Percentiles rank a stretch among this genome's conserved stretches.
Conservation (phyloP, 1,139 yeast species). For the Saccharomyces hybrid region DNA sequence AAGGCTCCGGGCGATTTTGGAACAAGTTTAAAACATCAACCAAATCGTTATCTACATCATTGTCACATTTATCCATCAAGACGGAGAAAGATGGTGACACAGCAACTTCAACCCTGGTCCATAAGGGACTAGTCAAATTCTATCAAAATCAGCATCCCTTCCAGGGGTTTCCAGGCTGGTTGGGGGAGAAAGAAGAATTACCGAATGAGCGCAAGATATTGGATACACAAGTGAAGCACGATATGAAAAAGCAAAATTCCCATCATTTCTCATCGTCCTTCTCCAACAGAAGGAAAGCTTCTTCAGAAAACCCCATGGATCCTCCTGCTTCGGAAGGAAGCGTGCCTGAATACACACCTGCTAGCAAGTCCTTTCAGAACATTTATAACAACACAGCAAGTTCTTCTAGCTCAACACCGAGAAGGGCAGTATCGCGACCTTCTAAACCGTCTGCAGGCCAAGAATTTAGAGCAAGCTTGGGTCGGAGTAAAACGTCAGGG, state of each 20-base stretch:
- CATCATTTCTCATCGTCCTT: slow-evolving; percentile 1
- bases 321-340: background rate
- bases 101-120: slow-evolving; percentile 33
- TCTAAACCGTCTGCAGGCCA: slow-evolving; percentile 2
- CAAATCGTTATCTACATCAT: slow-evolving; percentile 26
- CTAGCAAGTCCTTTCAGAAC: slow-evolving; percentile 20
- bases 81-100: slow-evolving; percentile 36
- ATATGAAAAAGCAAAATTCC: slow-evolving; percentile 3
- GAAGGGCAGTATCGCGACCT: background rate
- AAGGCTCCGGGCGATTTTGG: slow-evolving; percentile 26
- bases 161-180: slow-evolving; percentile 37
- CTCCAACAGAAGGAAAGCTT: background rate
- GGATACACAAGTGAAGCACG: slow-evolving; percentile 15
- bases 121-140: slow-evolving; percentile 34
- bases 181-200: slow-evolving; percentile 33
- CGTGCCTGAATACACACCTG: slow-evolving; percentile 5
- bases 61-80: slow-evolving; percentile 26
- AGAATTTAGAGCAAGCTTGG: background rate
- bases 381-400: slow-evolving; percentile 13
- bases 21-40: slow-evolving; percentile 29
- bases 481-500: background rate
- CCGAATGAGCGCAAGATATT: slow-evolving; percentile 29
- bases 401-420: background rate
- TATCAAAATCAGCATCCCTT: slow-evolving; percentile 30
- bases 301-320: background rate